These are phyloP conservation scores for Echinochloa phyllopogon DNA, from an alignment of 176 grass and related monocot genomes.

Conservation along the genomic window DNA sequence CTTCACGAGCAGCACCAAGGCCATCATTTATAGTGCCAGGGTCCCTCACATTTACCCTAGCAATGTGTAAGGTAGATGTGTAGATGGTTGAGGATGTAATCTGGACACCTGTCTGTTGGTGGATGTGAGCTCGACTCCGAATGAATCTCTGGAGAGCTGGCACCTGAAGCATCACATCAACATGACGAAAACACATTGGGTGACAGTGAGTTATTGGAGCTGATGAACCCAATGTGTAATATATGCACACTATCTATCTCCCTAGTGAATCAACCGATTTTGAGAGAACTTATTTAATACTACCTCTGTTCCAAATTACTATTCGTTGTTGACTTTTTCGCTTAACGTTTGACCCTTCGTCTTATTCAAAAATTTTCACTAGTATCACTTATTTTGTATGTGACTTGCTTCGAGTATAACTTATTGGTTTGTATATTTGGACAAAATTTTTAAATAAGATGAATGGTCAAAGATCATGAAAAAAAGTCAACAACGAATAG, in stretches of 20 bases:
- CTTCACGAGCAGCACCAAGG: slow-evolving; percentile 40
- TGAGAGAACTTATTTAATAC: slow-evolving; percentile 14
- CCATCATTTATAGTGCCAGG: slow-evolving; percentile 46
- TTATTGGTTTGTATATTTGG: no score
- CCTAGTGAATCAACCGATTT: slow-evolving; percentile 3
- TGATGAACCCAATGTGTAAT: slow-evolving; percentile 9
- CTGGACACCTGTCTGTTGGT: slow-evolving; percentile 89
- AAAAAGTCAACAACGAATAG: no score
- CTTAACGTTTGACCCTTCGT: no score
- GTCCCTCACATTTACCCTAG: slow-evolving; percentile 78
- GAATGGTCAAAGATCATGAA: no score
- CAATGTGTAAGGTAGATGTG: slow-evolving; percentile 94
- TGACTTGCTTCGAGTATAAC: no score
- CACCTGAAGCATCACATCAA: slow-evolving; percentile 62
- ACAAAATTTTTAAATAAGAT: no score
- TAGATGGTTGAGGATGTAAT: slow-evolving; percentile 90
- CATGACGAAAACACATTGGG: slow-evolving; percentile 28
- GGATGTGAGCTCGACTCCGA: slow-evolving; percentile 70
- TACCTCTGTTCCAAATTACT: no score
- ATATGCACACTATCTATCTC: slow-evolving; percentile 25
- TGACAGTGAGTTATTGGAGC: neutral
- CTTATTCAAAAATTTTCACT: no score
- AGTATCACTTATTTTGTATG: no score
- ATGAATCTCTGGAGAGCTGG: slow-evolving; percentile 98
- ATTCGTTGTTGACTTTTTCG: no score